Evolutionary conservation across 164 flowering plant species (phyloP).

Genomic region (Vitis vinifera): DNA sequence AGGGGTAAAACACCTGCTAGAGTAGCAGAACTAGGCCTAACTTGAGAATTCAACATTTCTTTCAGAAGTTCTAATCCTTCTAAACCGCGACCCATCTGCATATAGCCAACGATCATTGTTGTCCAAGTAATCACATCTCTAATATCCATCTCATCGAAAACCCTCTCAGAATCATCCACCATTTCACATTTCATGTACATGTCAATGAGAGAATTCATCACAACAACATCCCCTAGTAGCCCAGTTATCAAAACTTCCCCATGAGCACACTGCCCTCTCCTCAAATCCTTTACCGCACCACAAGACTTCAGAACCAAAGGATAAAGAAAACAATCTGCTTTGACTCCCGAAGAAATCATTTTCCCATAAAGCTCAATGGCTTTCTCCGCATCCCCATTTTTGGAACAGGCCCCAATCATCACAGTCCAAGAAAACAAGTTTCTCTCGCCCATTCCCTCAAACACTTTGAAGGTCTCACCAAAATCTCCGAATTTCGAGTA

Average conservation of each 20-base stretch:
- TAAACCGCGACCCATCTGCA: slow-evolving; percentile 14
- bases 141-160: slow-evolving; percentile 15
- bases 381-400: slow-evolving; percentile 9
- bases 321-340: slow-evolving; percentile 29
- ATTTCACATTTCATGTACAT: slow-evolving; percentile 32
- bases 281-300: slow-evolving; percentile 18
- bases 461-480: slow-evolving; percentile 11
- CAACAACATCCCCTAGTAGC: slow-evolving; percentile 26
- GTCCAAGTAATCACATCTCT: slow-evolving; percentile 34
- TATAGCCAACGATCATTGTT: slow-evolving; percentile 24
- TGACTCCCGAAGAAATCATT: slow-evolving; percentile 18
- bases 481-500: slow-evolving; percentile 19
- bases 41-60: slow-evolving; percentile 21
- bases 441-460: slow-evolving; percentile 25
- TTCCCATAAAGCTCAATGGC: slow-evolving; percentile 13
- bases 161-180: slow-evolving; percentile 22
- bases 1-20: slow-evolving; percentile 28
- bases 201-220: slow-evolving; percentile 32
- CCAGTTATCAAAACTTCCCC: slow-evolving; percentile 21
- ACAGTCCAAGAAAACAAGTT: slow-evolving; percentile 33
- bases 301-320: slow-evolving; percentile 35
- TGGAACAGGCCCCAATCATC: slow-evolving; percentile 23
- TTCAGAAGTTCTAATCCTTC: slow-evolving; percentile 24
- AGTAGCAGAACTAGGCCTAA: slow-evolving; percentile 25
- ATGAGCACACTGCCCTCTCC: slow-evolving; percentile 21